phyloP scores from a whole-genome alignment of 108 stramenopile genomes.

The Discostella stelligeroides region DNA sequence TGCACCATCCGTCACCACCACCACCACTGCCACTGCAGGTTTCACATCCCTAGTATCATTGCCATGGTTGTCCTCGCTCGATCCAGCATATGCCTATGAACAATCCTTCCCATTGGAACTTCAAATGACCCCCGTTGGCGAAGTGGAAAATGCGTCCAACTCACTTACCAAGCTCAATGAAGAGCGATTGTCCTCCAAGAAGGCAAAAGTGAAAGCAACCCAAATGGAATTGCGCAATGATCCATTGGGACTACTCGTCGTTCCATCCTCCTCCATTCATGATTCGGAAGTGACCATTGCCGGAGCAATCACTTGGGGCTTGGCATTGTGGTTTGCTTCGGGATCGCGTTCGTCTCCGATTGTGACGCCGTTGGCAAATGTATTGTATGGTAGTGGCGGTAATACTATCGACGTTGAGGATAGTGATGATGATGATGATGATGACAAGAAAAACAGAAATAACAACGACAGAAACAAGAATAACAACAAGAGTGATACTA shows the following conservation, averaged over 20 bases:
- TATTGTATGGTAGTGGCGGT: constrained; percentile 56
- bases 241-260: constrained; percentile 30
- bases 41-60: background rate
- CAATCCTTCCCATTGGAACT: constrained; percentile 61
- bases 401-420: constrained; percentile 1
- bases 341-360: constrained; percentile 80
- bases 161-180: constrained; percentile 35
- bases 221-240: constrained; percentile 34
- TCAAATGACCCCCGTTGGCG: constrained; percentile 12
- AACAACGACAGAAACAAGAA: no score
- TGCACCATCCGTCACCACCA: no score
- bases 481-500: no score
- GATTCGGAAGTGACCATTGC: constrained; percentile 43
- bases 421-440: background rate
- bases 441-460: background rate
- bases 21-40: constrained; percentile 10
- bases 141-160: constrained; percentile 41
- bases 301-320: constrained; percentile 61
- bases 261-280: constrained; percentile 7
- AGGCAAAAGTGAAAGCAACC: constrained; percentile 25
- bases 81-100: constrained; percentile 56
- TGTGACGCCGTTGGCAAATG: constrained; percentile 79
- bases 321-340: constrained; percentile 69
- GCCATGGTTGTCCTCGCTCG: background rate
- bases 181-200: constrained; percentile 40